Conservation (phyloP, 1,284 basidiomycete species). For the Irpex rosettiformis region DNA sequence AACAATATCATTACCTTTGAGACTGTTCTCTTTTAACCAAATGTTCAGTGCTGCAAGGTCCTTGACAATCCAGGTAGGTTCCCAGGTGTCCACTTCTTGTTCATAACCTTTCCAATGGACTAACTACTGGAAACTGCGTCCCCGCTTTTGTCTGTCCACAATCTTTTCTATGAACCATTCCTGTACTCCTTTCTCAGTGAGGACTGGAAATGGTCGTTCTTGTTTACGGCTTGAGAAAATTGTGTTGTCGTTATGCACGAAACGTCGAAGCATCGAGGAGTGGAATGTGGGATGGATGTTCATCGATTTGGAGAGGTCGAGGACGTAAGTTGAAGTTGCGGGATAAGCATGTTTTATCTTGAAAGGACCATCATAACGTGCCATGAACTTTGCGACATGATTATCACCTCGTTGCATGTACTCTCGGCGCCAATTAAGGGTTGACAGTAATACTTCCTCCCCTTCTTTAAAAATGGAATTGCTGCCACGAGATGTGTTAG, state of each 20-base stretch:
- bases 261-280: background rate
- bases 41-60: constrained; percentile 5
- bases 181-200: background rate
- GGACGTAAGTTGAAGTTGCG: background rate
- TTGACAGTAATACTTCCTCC: background rate
- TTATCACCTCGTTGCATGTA: constrained; percentile 6
- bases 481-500: constrained; percentile 4
- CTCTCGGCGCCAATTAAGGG: background rate
- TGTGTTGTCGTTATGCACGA: background rate
- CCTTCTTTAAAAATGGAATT: constrained; percentile 6
- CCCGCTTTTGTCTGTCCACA: background rate
- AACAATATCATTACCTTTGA: too few relatives aligned
- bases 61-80: constrained; percentile 2
- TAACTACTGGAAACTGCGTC: constrained; percentile 9
- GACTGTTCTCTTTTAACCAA: background rate
- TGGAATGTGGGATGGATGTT: constrained; percentile 2
- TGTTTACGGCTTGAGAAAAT: constrained; percentile 13
- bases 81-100: constrained; percentile 7
- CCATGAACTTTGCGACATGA: constrained; percentile 4
- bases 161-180: constrained; percentile 7
- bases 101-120: constrained; percentile 15
- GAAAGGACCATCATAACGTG: background rate
- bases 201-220: background rate
- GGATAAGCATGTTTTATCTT: background rate
- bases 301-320: background rate